Conservation (phyloP, 2,329 filamentous ascomycete genomes). For the Aspergillus sp. region DNA sequence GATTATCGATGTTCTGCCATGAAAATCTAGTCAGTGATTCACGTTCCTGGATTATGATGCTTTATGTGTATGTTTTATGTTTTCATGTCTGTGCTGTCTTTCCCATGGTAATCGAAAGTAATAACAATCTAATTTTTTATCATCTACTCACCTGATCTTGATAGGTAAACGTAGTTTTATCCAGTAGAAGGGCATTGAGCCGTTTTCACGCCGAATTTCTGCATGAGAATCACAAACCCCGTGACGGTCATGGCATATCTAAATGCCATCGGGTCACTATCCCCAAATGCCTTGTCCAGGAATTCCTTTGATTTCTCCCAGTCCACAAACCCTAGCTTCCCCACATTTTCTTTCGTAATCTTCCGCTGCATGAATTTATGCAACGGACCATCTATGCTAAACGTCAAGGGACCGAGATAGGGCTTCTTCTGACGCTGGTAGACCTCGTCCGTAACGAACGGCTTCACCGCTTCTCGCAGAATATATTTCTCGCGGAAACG, state of each 20-base stretch:
- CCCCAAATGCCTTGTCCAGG: conserved; percentile 37
- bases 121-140: too few relatives aligned
- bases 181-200: conserved; percentile 9
- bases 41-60: too few relatives aligned
- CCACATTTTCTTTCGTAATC: conserved; percentile 33
- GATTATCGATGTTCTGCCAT: too few relatives aligned
- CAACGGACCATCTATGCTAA: conserved; percentile 40
- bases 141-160: too few relatives aligned
- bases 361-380: conserved; percentile 25
- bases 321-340: conserved; percentile 38
- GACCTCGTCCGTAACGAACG: conserved; percentile 50
- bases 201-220: conserved; percentile 39
- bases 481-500: conserved; percentile 47
- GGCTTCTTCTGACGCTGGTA: conserved; percentile 49
- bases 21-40: too few relatives aligned
- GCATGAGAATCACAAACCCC: conserved; percentile 42
- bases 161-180: too few relatives aligned
- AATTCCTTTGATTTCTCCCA: conserved; percentile 30
- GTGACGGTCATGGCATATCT: conserved; percentile 35
- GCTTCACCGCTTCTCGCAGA: conserved; percentile 46
- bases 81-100: too few relatives aligned
- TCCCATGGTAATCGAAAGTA: too few relatives aligned
- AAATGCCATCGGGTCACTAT: conserved; percentile 30
- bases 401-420: conserved; percentile 44
- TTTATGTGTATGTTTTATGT: too few relatives aligned